phyloP scores from a whole-genome alignment of 2,329 filamentous ascomycete species.

The Diaporthe sp. region DNA sequence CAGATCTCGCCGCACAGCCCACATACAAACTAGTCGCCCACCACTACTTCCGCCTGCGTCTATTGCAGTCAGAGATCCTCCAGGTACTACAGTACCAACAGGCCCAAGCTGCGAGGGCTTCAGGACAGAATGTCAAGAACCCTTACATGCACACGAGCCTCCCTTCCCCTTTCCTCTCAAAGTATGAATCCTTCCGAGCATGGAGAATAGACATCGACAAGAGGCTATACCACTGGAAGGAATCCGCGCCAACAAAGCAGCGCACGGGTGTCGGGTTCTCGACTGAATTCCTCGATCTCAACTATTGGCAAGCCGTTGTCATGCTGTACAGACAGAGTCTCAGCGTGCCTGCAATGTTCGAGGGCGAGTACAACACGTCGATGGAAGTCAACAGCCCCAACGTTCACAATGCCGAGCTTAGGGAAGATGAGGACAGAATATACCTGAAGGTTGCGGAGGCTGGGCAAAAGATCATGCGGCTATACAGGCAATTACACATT shows the following conservation, averaged over 20 bases:
- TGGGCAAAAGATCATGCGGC: constrained; percentile 89
- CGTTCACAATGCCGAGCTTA: constrained; percentile 73
- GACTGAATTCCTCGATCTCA: constrained; percentile 90
- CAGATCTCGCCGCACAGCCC: constrained; percentile 68
- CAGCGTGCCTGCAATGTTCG: constrained; percentile 86
- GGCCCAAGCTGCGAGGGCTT: constrained; percentile 80
- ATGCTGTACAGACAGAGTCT: constrained; percentile 95
- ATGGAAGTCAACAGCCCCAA: constrained; percentile 75
- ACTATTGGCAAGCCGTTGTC: constrained; percentile 98
- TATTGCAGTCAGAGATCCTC: constrained; percentile 94
- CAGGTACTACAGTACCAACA: constrained; percentile 95
- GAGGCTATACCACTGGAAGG: constrained; percentile 88
- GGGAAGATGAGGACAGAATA: constrained; percentile 89
- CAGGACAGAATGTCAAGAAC: constrained; percentile 74
- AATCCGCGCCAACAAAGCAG: constrained; percentile 79
- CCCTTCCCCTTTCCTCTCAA: constrained; percentile 86
- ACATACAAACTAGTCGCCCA: constrained; percentile 93
- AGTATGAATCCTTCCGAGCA: constrained; percentile 86
- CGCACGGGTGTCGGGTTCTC: constrained; percentile 92
- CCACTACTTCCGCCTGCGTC: constrained; percentile 90
- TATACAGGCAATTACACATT: constrained; percentile 91
- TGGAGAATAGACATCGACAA: constrained; percentile 92
- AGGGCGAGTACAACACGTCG: constrained; percentile 79
- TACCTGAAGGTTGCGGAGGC: constrained; percentile 96
- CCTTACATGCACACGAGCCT: constrained; percentile 83